phyloP scores from a whole-genome alignment of 2,329 filamentous ascomycete species.

The Cryphonectria naterciae region DNA sequence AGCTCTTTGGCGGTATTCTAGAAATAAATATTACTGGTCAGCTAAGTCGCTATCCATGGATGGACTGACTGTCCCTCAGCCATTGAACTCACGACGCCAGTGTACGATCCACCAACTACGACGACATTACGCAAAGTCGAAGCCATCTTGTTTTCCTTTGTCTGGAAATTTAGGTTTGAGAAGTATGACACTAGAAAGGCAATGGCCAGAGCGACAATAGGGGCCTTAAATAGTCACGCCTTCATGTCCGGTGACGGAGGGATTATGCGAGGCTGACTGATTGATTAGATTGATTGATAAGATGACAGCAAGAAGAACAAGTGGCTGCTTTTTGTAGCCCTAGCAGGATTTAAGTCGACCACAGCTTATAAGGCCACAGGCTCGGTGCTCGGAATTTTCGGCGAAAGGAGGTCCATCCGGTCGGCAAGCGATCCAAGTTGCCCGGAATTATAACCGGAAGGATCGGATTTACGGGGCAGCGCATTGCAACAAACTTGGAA shows the following conservation, averaged over 20 bases:
- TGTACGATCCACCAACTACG: conserved; percentile 52
- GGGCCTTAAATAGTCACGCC: conserved; percentile 18
- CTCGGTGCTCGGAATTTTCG: conserved; percentile 7
- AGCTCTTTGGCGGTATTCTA: conserved; percentile 41
- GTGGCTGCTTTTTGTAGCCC: not conserved
- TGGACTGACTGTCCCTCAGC: not conserved
- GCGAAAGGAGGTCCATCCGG: not conserved
- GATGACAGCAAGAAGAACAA: conserved; percentile 17
- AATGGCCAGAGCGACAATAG: not conserved
- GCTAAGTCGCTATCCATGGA: not conserved
- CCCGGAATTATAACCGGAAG: not conserved
- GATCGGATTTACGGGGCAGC: not conserved
- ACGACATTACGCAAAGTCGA: conserved; percentile 43
- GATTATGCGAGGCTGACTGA: conserved; percentile 9
- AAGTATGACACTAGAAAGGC: not conserved
- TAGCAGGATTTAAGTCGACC: not conserved
- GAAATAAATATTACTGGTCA: not conserved
- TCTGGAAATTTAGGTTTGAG: not conserved
- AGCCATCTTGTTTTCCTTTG: conserved; percentile 29
- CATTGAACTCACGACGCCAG: conserved; percentile 42
- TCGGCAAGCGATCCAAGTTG: not conserved
- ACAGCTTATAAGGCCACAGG: not conserved
- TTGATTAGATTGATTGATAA: conserved; percentile 30
- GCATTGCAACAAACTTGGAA: not conserved
- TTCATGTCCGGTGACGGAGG: conserved; percentile 12